phyloP scores from a whole-genome alignment of 169 alveolate species.

The Condylostoma magnum region DNA sequence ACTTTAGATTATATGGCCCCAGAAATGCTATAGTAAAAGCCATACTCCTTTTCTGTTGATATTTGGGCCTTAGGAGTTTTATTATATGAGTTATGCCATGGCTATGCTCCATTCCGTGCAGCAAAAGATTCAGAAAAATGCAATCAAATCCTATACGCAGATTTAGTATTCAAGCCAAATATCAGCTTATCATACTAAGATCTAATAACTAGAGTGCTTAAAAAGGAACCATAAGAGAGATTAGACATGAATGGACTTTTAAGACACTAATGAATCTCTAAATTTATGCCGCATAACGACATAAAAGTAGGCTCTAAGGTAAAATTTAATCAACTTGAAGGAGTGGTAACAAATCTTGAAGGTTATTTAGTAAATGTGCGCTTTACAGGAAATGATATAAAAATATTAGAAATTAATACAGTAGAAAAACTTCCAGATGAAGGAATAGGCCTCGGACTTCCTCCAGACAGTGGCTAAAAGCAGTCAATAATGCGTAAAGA shows the following conservation, averaged over 20 bases:
- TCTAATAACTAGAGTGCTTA: constrained; percentile 18
- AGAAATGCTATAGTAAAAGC: constrained; percentile 58
- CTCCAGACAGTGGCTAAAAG: too few species aligned
- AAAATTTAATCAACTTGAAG: too few species aligned
- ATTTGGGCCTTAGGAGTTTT: constrained; percentile 71
- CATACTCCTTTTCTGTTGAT: constrained; percentile 70
- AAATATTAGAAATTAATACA: too few species aligned
- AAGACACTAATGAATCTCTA: constrained; percentile 27
- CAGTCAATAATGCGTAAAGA: too few species aligned
- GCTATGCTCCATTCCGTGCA: constrained; percentile 57
- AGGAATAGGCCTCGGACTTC: too few species aligned
- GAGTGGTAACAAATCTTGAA: too few species aligned
- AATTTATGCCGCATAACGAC: not conserved
- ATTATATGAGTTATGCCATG: constrained; percentile 56
- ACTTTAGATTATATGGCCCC: constrained; percentile 84
- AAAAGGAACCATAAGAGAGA: constrained; percentile 28
- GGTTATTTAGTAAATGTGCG: too few species aligned
- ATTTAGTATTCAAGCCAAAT: not conserved
- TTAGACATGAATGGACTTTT: constrained; percentile 20
- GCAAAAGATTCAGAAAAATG: constrained; percentile 19
- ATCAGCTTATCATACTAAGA: constrained; percentile 22
- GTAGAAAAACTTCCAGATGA: too few species aligned
- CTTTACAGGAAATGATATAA: too few species aligned
- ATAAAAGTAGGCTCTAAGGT: not conserved
- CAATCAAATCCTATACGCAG: not conserved